These are phyloP conservation scores for Apiospora arundinis DNA, from an alignment of 2,329 filamentous ascomycete species.

Conservation along the genomic window DNA sequence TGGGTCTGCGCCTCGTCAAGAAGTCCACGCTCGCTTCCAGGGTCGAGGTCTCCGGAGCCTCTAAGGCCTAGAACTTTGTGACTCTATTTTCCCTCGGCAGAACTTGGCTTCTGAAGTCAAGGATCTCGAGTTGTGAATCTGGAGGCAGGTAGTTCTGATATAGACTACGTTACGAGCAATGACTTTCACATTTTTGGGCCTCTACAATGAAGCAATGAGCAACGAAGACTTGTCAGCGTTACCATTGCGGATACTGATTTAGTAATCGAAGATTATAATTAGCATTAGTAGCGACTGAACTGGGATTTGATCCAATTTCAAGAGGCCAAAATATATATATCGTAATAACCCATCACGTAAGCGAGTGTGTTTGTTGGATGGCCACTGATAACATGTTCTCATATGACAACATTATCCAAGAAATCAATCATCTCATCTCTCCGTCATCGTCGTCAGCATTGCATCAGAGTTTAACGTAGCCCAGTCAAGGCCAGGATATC, in stretches of 20 bases:
- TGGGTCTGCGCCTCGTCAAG: constrained; percentile 55
- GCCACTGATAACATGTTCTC: not conserved
- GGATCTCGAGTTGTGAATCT: not conserved
- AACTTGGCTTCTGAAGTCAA: not conserved
- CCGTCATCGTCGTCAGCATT: not conserved
- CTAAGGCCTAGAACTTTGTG: not conserved
- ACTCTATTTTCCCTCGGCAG: too few relatives aligned
- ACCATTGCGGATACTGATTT: not conserved
- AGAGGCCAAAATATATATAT: not conserved
- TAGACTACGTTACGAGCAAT: not conserved
- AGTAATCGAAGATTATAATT: not conserved
- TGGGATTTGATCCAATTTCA: constrained; percentile 3
- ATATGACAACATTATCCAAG: not conserved
- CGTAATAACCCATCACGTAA: not conserved
- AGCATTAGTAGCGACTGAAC: constrained; percentile 4
- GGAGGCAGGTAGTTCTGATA: not conserved
- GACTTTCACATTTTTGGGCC: not conserved
- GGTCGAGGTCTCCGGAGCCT: constrained; percentile 1
- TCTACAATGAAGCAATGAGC: not conserved
- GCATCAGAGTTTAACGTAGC: not conserved
- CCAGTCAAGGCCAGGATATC: constrained; percentile 66
- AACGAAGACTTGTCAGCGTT: not conserved
- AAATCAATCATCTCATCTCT: not conserved
- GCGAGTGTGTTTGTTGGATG: not conserved
- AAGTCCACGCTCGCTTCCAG: constrained; percentile 46